Evolutionary conservation across 305 asterid species (phyloP), one percentile per base, ranked within the genome.

Genomic region (Withania somnifera): DNA sequence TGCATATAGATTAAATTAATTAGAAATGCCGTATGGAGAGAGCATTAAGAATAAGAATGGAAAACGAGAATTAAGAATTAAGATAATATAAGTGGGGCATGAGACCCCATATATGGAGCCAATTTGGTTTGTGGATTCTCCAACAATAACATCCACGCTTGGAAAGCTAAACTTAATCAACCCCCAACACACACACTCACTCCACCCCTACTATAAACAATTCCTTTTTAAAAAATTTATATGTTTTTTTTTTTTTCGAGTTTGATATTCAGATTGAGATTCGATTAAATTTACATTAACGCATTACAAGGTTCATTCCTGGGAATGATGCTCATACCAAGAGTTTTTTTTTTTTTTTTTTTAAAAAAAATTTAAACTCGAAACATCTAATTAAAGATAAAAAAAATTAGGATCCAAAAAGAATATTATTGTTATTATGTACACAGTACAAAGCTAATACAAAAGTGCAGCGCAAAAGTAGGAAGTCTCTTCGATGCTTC

Each of bases 101-200:
- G 56, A 87, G 83, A 82, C 83, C 79, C 71, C 82, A 36, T 52
- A 50, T 24, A 64, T 82, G 89, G 88, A 89, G 88, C 89, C 90
- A 85, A 81, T 77, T 81, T 58, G 53, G 89, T 86, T 85, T 86
- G 90, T 89, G 88, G 90, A 89, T 83, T 87, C 87, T 89, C 90
- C 89, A 89, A 87, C 91, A 87, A 86, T 82, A 81, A 79, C 86
- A 52, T 69, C 82, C 91, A 89, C 90, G 91, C 91, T 86, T 89
- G 86, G 86, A 89, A 89, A 89, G 91, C 89, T 79, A 79, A 57
- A 57, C 36, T 57, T 4, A 36, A 34, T 6, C 38, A 22, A 5
- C n/a, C 30, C 64, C 24, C 11, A 9, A 14, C 42, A 2, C 58
- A 30, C 32, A 0, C 8, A 34, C 34, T 1, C 50, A 4, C 69